A percentile compares a stretch with the other conserved stretches of the same genome.
Conservation (phyloP, 1,284 basidiomycete species). For the Cryptococcus jaspeensis region DNA sequence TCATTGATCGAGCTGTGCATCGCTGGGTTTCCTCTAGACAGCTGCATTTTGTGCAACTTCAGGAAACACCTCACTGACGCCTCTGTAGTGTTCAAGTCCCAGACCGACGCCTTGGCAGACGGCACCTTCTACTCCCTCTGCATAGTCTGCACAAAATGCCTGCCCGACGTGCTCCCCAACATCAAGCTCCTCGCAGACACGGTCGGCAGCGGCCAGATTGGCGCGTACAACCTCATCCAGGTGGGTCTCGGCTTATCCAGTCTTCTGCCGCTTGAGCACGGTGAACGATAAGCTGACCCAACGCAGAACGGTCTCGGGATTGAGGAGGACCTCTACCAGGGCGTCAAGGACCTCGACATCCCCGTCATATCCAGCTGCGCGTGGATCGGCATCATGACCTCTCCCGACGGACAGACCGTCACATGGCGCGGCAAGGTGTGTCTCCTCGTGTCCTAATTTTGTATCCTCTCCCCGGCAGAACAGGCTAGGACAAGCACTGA, state of each 20-base stretch:
- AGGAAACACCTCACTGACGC: not conserved
- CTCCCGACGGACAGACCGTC: conserved; percentile 32
- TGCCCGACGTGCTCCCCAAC: conserved; percentile 66
- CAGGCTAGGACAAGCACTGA: too few relatives aligned
- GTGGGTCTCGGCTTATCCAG: conserved; percentile 15
- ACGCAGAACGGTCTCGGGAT: conserved; percentile 67
- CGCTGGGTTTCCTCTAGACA: not conserved
- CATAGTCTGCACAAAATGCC: conserved; percentile 67
- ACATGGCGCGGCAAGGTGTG: conserved; percentile 34
- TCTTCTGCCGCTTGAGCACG: too few relatives aligned
- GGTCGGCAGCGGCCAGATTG: conserved; percentile 57
- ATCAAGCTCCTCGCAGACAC: conserved; percentile 62
- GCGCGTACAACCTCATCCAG: conserved; percentile 67
- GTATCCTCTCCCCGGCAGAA: not conserved
- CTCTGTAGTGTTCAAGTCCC: conserved; percentile 58
- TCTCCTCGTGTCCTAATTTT: conserved; percentile 1
- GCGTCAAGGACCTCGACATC: conserved; percentile 50
- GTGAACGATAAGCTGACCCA: not conserved
- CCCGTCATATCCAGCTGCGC: conserved; percentile 43
- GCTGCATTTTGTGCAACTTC: not conserved
- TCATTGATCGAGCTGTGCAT: not conserved
- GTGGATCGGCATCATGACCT: conserved; percentile 40
- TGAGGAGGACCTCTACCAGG: conserved; percentile 64
- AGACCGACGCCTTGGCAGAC: conserved; percentile 57
- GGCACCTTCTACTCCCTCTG: conserved; percentile 66